phyloP scores from a whole-genome alignment of 495 filamentous ascomycete genomes.

The Apodospora peruviana region DNA sequence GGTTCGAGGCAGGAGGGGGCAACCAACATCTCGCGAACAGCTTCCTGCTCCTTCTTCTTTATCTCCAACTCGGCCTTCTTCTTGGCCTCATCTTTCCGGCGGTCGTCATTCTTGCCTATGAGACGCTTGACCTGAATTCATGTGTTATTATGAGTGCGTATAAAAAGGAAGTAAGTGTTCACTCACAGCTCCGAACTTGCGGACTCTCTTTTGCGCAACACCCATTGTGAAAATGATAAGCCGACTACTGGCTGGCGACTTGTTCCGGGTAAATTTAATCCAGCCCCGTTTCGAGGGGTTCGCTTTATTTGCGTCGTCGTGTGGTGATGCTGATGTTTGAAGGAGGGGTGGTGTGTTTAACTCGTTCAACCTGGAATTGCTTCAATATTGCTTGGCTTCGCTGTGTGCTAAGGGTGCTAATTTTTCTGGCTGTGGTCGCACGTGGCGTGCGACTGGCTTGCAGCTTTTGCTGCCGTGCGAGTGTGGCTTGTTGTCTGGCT shows the following conservation, averaged over 20 bases:
- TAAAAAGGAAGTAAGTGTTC: constrained; percentile 1
- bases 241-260: no score
- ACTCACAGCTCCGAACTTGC: not conserved
- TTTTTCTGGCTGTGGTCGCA: no score
- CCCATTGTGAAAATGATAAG: constrained; percentile 22
- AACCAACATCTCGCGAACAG: constrained; percentile 63
- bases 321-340: not conserved
- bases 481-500: not conserved
- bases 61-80: constrained; percentile 45
- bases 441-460: no score
- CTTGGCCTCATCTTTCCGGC: constrained; percentile 54
- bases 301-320: not conserved
- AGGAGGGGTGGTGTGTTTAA: no score
- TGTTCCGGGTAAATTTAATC: not conserved
- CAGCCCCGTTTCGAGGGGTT: not conserved
- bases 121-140: constrained; percentile 51
- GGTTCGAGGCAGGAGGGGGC: not conserved
- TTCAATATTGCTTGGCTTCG: no score
- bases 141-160: not conserved
- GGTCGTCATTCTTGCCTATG: constrained; percentile 57
- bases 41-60: constrained; percentile 53
- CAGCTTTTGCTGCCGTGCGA: no score
- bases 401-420: no score
- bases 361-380: no score
- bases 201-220: constrained; percentile 7